Conservation (phyloP, 192 early-diverging fungal species). For the Linderina pennispora region DNA sequence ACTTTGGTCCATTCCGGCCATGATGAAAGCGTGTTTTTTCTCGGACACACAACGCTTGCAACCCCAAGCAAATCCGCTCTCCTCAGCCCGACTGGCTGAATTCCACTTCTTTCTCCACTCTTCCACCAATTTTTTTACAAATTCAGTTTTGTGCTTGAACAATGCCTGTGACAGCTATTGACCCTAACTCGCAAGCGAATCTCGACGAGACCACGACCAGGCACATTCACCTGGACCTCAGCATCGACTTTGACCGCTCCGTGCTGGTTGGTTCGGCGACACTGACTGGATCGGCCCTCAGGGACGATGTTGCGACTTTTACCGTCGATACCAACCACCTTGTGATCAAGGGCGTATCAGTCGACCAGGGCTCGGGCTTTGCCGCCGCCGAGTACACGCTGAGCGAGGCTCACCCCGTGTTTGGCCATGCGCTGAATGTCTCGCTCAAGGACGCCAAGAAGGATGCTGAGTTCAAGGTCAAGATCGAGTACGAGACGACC, state of each 20-base stretch:
- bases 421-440: slow-evolving; percentile 60
- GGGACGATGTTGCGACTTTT: slow-evolving; percentile 44
- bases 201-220: slow-evolving; percentile 51
- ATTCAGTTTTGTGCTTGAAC: not conserved
- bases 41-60: too few species aligned
- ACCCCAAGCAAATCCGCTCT: too few species aligned
- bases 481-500: slow-evolving; percentile 74
- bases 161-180: not conserved
- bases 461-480: slow-evolving; percentile 49
- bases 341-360: slow-evolving; percentile 13
- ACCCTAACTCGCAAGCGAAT: not conserved
- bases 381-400: not conserved
- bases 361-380: not conserved
- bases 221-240: slow-evolving; percentile 61
- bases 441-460: slow-evolving; percentile 34
- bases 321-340: slow-evolving; percentile 61
- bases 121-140: too few species aligned
- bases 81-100: too few species aligned
- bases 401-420: slow-evolving; percentile 45
- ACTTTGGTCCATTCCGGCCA: too few species aligned
- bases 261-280: slow-evolving; percentile 54
- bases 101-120: too few species aligned
- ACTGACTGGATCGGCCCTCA: slow-evolving; percentile 48
- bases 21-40: too few species aligned
- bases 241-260: slow-evolving; percentile 59